Conservation (phyloP, 202 grass and related monocot species). For the Musa balbisiana region DNA sequence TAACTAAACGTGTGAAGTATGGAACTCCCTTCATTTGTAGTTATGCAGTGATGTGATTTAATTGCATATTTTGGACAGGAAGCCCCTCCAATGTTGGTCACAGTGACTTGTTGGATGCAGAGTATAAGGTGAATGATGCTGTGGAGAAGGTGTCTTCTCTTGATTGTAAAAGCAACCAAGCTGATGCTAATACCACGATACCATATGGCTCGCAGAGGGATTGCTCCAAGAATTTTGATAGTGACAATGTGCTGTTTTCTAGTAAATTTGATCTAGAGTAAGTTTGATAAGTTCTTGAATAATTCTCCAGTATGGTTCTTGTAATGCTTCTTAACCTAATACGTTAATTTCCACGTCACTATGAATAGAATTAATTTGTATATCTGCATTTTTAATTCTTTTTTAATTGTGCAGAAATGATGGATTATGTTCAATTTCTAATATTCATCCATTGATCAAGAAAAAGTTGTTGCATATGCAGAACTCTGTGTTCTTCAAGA, state of each 20-base stretch:
- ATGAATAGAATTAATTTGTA: background rate
- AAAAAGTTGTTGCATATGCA: slow-evolving; percentile 49
- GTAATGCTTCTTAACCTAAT: background rate
- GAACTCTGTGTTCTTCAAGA: slow-evolving; percentile 30
- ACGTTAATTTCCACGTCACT: background rate
- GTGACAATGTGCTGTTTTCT: slow-evolving; percentile 11
- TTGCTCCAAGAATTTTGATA: slow-evolving; percentile 15
- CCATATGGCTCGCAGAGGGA: slow-evolving; percentile 34
- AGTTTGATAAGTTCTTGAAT: background rate
- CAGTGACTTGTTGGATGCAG: slow-evolving; percentile 23
- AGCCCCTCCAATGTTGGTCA: slow-evolving; percentile 25
- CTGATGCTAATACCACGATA: slow-evolving; percentile 30
- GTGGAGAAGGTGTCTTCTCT: slow-evolving; percentile 28
- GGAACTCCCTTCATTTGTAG: background rate
- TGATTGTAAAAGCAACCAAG: slow-evolving; percentile 24
- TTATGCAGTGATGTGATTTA: slow-evolving; percentile 31
- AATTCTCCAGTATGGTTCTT: background rate
- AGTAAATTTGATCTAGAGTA: slow-evolving; percentile 40
- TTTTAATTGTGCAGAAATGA: slow-evolving; percentile 42
- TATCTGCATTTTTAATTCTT: background rate
- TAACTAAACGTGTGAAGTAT: no score
- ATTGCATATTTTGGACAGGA: slow-evolving; percentile 44
- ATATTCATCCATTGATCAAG: slow-evolving; percentile 73
- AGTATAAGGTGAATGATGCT: slow-evolving; percentile 7
- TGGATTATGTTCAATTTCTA: slow-evolving; percentile 42